Evolutionary conservation across 176 grass and related monocot genomes (phyloP), one percentile per base, ranked within the genome.

Genomic region (Oryza punctata): DNA sequence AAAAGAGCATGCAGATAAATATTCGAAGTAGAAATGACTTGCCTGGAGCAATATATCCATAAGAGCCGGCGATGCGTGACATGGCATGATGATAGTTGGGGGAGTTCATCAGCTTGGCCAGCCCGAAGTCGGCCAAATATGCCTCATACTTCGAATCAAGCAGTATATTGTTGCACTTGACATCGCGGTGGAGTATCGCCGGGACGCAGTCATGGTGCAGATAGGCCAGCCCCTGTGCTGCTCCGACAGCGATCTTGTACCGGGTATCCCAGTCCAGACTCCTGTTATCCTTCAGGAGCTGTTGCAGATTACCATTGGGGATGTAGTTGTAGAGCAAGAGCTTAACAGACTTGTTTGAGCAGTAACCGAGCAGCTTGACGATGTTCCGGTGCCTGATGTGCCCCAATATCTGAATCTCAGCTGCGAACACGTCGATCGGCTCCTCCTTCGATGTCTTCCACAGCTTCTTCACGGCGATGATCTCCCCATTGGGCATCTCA

Each of bases 341-440:
- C 74, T 94, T 99, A 35, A 92, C 89, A 67, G 80, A 92, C 79
- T 90, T 99, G 78, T 99, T 99, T 1, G 96, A 99, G 70, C 96
- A 99, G 78, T 99, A 99, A 1, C 96, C 96, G 0, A 96, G 89
- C 70, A 99, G 83, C 59, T 92, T 99, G 25, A 99, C 91, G 47
- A 99, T 99, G 86, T 99, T 99, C 21, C 93, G 85, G 87, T 99
- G 96, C 87, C 93, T 95, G 72, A 99, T 99, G 69, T 94, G 93
- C 27, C 96, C 96, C 21, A 99, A 26, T 47, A 95, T 99, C 82
- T 99, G 96, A 77, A 99, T 99, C 86, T 99, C 96, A 0, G 93
- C 89, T 0, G 93, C 89, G 26, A 94, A 96, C 24, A 77, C 77
- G 13, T 99, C 91, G 0, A 90, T 82, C 0, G 83, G 80, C 77